Conservation (phyloP, 176 grass and related monocot genomes). For the Oropetium thomaeum region DNA sequence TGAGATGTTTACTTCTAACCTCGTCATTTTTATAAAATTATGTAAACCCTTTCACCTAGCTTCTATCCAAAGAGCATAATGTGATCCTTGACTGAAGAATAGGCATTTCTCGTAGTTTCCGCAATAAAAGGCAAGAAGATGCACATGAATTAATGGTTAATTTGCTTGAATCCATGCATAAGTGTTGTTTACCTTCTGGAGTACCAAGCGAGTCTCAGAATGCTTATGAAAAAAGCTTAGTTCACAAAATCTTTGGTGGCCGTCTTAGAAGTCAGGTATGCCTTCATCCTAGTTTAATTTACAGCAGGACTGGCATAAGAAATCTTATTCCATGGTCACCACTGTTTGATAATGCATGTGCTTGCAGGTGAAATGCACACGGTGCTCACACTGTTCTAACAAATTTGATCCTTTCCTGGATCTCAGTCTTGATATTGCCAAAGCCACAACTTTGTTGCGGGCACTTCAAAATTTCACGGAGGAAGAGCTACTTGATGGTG, state of each 20-base stretch:
- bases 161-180: constrained; percentile 97
- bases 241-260: constrained; percentile 97
- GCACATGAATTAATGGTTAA: constrained; percentile 99
- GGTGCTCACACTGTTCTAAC: constrained; percentile 79
- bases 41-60: not conserved
- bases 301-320: not conserved
- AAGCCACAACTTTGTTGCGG: constrained; percentile 66
- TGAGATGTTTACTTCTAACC: not conserved
- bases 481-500: constrained; percentile 77
- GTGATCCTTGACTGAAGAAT: constrained; percentile 38
- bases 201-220: constrained; percentile 73
- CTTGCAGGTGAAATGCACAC: constrained; percentile 90
- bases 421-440: constrained; percentile 95
- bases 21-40: not conserved
- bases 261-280: constrained; percentile 85
- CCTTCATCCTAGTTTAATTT: constrained; percentile 14
- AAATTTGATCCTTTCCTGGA: constrained; percentile 96
- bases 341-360: not conserved
- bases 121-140: constrained; percentile 93
- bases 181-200: constrained; percentile 92
- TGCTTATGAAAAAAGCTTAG: constrained; percentile 97
- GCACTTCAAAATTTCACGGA: constrained; percentile 78
- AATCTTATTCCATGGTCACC: constrained; percentile 19
- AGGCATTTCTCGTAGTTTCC: constrained; percentile 94
- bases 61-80: not conserved